A percentile compares a stretch with the other conserved stretches of the same genome.
These are phyloP conservation scores for Uronychia setigera DNA, from an alignment of 73 alveolate species.

Conservation along the genomic window DNA sequence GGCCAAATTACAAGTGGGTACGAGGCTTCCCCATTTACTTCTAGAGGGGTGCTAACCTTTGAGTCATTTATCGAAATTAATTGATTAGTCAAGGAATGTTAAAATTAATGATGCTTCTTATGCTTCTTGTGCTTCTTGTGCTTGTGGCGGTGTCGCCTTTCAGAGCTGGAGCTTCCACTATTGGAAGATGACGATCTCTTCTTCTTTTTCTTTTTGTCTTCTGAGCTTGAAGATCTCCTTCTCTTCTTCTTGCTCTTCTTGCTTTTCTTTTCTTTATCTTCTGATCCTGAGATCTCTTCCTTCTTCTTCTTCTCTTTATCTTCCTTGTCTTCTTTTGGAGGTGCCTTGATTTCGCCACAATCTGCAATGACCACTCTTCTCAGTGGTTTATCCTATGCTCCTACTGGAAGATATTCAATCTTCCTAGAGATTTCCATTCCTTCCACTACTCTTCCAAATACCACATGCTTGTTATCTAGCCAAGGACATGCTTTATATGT, in stretches of 20 bases:
- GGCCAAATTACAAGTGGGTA: background rate
- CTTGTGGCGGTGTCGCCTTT: background rate
- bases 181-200: background rate
- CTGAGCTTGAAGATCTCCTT: background rate
- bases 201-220: background rate
- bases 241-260: background rate
- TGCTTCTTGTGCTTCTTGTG: background rate
- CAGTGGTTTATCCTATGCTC: constrained; percentile 66
- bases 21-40: background rate
- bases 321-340: background rate
- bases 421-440: constrained; percentile 74
- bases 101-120: background rate
- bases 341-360: constrained; percentile 76
- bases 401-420: constrained; percentile 67
- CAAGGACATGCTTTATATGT: constrained; percentile 79
- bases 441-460: no score
- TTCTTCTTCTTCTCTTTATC: background rate
- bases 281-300: background rate
- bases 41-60: background rate
- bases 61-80: background rate
- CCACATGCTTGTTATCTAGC: constrained; percentile 93
- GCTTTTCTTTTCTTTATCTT: background rate
- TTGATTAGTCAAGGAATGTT: background rate
- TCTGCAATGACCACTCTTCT: constrained; percentile 68
- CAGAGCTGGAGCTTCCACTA: background rate